Evolutionary conservation across 345 rosid species (phyloP), one percentile per base, ranked within the genome.

Genomic region (Syzygium grande): DNA sequence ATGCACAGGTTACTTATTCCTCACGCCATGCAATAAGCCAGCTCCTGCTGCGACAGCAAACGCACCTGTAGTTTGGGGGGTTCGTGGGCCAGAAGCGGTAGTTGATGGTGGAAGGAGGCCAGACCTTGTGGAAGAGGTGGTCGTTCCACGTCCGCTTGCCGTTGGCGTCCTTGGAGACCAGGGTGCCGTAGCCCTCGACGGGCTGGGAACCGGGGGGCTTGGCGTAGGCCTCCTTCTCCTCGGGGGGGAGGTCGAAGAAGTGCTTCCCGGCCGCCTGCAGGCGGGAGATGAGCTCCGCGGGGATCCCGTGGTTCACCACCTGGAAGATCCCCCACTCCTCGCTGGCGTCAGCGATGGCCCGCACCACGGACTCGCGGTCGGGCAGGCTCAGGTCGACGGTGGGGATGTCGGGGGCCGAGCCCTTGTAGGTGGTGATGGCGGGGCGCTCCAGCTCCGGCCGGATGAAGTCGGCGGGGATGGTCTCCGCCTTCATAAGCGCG

Each of bases 101-200:
- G 63, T 95, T 92, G 85, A 96, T 89, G 41, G 86, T 63, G 1
- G 92, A 86, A 65, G 95, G 96, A 51, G 99, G 99, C 98, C 96
- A 97, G 58, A 97, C 91, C 87, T 59, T 90, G 88, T 97, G 98
- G 73, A 97, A 97, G 84, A 96, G 94, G 87, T 96, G 97, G 90
- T 96, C 99, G 1, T 91, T 95, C 99, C 99, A 96, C 8, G 91
- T 90, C 88, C 95, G 95, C 85, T 93, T 96, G 6, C 92, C 96
- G 10, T 94, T 85, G 17, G 89, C 59, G 38, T 94, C 94, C 87
- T 92, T 94, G 85, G 91, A 95, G 21, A 94, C 87, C 84, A 90
- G 92, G 16, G 89, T 92, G 9, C 98, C 99, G n/a, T 97, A 96
- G 0, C 99, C 99, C 91, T 96, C 98, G 3, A 92, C 30, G 5